Evolutionary conservation across 805 yeast species (phyloP).

Genomic region (Lipomyces starkeyi): DNA sequence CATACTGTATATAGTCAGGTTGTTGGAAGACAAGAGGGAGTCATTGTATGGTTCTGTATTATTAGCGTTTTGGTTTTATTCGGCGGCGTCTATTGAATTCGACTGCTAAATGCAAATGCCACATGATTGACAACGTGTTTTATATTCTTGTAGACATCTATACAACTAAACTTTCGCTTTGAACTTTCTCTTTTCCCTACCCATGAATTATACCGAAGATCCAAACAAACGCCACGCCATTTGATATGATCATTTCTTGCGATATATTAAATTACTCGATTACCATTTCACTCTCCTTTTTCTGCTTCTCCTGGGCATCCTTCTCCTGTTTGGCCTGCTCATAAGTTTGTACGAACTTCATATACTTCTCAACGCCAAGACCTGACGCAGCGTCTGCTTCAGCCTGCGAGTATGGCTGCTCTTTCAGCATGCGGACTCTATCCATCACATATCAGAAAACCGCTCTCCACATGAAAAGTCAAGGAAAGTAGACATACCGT

Average conservation of each 20-base stretch:
- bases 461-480: background rate
- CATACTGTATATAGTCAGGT: background rate
- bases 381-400: slow-evolving; percentile 95
- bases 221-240: background rate
- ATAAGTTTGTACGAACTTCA: slow-evolving; percentile 55
- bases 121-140: background rate
- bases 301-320: slow-evolving; percentile 54
- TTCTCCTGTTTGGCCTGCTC: slow-evolving; percentile 61
- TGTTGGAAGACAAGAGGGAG: background rate
- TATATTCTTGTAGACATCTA: background rate
- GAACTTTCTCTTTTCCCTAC: background rate
- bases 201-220: background rate
- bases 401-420: slow-evolving; percentile 81
- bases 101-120: background rate
- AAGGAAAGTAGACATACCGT: slow-evolving; percentile 38
- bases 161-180: background rate
- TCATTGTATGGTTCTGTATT: background rate
- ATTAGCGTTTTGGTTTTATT: background rate
- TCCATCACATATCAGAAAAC: slow-evolving; percentile 4
- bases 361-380: slow-evolving; percentile 67
- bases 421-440: slow-evolving; percentile 72
- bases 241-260: background rate
- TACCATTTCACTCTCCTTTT: slow-evolving; percentile 49
- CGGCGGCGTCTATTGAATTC: background rate
- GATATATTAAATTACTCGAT: slow-evolving; percentile 4